phyloP scores from a whole-genome alignment of 441 rosid genomes.

The Euphorbia corollata region DNA sequence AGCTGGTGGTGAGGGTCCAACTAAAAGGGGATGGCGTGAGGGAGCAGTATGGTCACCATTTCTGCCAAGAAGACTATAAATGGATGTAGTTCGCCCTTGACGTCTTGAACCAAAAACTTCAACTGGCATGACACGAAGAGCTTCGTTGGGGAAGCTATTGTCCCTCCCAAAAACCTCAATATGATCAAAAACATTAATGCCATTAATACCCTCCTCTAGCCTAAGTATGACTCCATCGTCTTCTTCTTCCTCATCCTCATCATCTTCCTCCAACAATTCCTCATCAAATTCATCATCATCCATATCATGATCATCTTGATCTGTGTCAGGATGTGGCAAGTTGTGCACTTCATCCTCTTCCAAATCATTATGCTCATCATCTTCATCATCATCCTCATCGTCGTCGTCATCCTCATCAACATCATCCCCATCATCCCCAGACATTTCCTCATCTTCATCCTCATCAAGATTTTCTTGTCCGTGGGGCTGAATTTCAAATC shows the following conservation, averaged over 20 bases:
- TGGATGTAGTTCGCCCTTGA: constrained; percentile 91
- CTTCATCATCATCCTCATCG: constrained; percentile 72
- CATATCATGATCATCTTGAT: constrained; percentile 97
- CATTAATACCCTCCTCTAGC: constrained; percentile 90
- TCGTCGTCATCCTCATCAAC: constrained; percentile 41
- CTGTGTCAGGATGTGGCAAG: constrained; percentile 84
- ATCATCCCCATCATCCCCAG: constrained; percentile 81
- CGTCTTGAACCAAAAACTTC: constrained; percentile 98
- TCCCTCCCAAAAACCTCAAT: constrained; percentile 90
- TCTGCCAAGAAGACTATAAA: constrained; percentile 91
- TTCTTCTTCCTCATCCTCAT: constrained; percentile 90
- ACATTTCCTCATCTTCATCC: constrained; percentile 91
- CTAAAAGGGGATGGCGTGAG: constrained; percentile 83
- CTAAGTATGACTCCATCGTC: constrained; percentile 88
- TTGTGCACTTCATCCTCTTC: constrained; percentile 90
- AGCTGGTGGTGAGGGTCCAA: constrained; percentile 50
- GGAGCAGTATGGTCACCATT: constrained; percentile 57
- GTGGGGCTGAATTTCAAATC: constrained; percentile 72
- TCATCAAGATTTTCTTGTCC: constrained; percentile 80
- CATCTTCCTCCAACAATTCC: constrained; percentile 92
- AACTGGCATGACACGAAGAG: constrained; percentile 95
- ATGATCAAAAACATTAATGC: constrained; percentile 91
- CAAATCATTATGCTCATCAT: constrained; percentile 65
- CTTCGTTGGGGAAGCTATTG: constrained; percentile 73
- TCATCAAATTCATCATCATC: constrained; percentile 95